These are phyloP conservation scores for Colletotrichum ledebouriae DNA, from an alignment of 2,329 filamentous ascomycete genomes.

Conservation along the genomic window DNA sequence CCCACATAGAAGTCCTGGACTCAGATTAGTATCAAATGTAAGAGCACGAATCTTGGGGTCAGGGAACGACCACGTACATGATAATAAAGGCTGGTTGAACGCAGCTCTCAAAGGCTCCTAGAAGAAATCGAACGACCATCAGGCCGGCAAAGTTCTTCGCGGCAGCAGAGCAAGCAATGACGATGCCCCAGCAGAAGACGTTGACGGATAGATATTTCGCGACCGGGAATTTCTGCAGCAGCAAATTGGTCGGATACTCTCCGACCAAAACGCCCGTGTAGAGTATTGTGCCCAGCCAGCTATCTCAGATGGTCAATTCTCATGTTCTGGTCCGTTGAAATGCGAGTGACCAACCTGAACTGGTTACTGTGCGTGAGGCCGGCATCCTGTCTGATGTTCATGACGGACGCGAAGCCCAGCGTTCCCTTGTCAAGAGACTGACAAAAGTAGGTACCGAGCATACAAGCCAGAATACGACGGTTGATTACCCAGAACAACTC, in stretches of 20 bases:
- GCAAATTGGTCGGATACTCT: slow-evolving; percentile 69
- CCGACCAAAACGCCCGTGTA: slow-evolving; percentile 71
- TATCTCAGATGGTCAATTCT: slow-evolving; percentile 62
- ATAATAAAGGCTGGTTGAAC: slow-evolving; percentile 60
- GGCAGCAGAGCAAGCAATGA: slow-evolving; percentile 51
- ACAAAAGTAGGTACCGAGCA: slow-evolving; percentile 63
- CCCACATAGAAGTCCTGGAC: slow-evolving; percentile 55
- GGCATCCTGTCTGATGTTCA: slow-evolving; percentile 64
- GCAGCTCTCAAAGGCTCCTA: slow-evolving; percentile 44
- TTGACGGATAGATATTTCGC: slow-evolving; percentile 31
- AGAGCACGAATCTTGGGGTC: not conserved
- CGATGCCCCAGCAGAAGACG: slow-evolving; percentile 60
- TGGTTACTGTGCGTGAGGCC: slow-evolving; percentile 45
- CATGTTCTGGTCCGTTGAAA: slow-evolving; percentile 38
- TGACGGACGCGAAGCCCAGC: slow-evolving; percentile 63
- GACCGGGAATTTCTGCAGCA: slow-evolving; percentile 62
- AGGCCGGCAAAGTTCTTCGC: slow-evolving; percentile 37
- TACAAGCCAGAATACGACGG: slow-evolving; percentile 63
- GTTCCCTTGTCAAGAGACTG: slow-evolving; percentile 52
- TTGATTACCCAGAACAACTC: slow-evolving; percentile 63
- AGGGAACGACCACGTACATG: slow-evolving; percentile 45
- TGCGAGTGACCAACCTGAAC: slow-evolving; percentile 9
- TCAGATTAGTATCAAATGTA: not conserved
- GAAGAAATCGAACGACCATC: slow-evolving; percentile 43
- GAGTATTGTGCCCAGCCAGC: slow-evolving; percentile 65